phyloP scores from a whole-genome alignment of 306 rosid species.

The Alnus glutinosa region DNA sequence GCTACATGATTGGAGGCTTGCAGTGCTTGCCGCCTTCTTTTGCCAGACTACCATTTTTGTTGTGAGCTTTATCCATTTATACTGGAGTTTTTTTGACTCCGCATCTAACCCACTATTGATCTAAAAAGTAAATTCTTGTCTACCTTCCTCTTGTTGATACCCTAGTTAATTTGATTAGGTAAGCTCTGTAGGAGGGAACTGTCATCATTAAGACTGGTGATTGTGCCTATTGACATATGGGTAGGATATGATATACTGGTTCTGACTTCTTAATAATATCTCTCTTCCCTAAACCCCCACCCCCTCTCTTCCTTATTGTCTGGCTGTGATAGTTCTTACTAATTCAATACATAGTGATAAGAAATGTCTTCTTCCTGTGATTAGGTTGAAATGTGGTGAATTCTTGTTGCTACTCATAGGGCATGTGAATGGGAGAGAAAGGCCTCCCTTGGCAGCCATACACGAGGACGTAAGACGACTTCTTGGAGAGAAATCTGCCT shows the following conservation, averaged over 20 bases:
- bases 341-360: background rate
- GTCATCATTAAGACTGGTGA: background rate
- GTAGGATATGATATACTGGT: background rate
- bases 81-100: background rate
- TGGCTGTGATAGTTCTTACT: background rate
- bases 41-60: background rate
- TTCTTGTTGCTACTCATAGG: conserved; percentile 82
- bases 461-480: conserved; percentile 82
- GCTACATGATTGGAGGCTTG: background rate
- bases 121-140: background rate
- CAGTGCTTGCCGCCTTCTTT: background rate
- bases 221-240: background rate
- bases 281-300: background rate
- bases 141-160: background rate
- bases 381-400: conserved; percentile 95
- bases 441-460: conserved; percentile 73
- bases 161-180: background rate
- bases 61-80: background rate
- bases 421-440: conserved; percentile 78
- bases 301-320: background rate
- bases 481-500: conserved; percentile 90
- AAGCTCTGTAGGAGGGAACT: background rate
- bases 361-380: conserved; percentile 10
- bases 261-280: background rate
- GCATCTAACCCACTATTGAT: background rate